phyloP scores from a whole-genome alignment of 441 rosid genomes.

The Populus tomentosa region DNA sequence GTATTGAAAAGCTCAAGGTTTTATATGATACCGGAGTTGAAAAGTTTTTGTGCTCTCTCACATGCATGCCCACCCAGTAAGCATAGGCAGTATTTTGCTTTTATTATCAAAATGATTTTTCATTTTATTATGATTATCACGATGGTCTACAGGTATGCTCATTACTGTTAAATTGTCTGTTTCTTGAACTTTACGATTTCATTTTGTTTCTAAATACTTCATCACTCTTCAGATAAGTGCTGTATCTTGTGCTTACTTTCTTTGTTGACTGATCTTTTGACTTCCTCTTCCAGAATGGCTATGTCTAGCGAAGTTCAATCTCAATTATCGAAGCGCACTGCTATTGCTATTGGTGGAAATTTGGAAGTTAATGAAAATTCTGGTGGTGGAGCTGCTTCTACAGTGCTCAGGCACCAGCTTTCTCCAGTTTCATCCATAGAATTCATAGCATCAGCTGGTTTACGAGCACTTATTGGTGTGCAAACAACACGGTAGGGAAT shows the following conservation, averaged over 20 bases:
- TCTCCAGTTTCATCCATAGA: slow-evolving; percentile 79
- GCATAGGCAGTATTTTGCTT: neutral
- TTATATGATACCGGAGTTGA: neutral
- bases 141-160: neutral
- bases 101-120: neutral
- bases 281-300: slow-evolving; percentile 63
- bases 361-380: slow-evolving; percentile 61
- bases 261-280: slow-evolving; percentile 16
- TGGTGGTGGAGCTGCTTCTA: slow-evolving; percentile 72
- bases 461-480: slow-evolving; percentile 66
- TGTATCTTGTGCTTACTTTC: slow-evolving; percentile 12
- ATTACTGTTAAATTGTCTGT: neutral
- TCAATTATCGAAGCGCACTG: slow-evolving; percentile 63
- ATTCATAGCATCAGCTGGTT: slow-evolving; percentile 71
- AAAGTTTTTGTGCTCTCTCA: neutral
- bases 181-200: neutral
- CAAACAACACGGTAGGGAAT: slow-evolving; percentile 70
- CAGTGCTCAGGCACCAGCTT: slow-evolving; percentile 60
- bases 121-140: neutral
- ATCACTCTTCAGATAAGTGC: neutral
- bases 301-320: slow-evolving; percentile 82
- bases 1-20: neutral
- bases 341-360: slow-evolving; percentile 68
- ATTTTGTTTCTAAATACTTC: neutral
- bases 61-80: neutral